These are phyloP conservation scores for Coniochaeta pulveracea DNA, from an alignment of 2,329 filamentous ascomycete genomes.

Conservation along the genomic window DNA sequence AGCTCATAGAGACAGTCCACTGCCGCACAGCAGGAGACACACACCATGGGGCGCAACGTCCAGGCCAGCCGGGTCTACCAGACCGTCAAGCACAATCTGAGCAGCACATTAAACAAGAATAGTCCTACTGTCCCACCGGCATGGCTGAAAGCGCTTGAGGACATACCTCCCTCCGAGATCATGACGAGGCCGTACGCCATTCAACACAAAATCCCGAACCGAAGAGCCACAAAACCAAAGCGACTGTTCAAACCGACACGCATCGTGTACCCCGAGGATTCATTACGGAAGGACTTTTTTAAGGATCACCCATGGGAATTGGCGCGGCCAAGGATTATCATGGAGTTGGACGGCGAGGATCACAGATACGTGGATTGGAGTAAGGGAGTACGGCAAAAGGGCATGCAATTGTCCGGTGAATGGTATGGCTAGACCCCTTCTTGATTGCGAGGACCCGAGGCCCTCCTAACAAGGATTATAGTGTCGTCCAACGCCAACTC, in stretches of 20 bases:
- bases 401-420: constrained; percentile 72
- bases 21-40: no score
- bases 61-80: no score
- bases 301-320: constrained; percentile 96
- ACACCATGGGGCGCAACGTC: no score
- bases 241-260: constrained; percentile 70
- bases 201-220: constrained; percentile 26
- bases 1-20: no score
- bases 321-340: constrained; percentile 71
- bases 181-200: constrained; percentile 40
- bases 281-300: constrained; percentile 72
- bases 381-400: constrained; percentile 58
- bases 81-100: no score
- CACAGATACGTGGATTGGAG: constrained; percentile 70
- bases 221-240: constrained; percentile 53
- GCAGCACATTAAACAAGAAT: no score
- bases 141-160: constrained; percentile 40
- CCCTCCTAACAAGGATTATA: constrained; percentile 22
- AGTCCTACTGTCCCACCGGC: no score
- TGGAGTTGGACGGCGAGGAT: constrained; percentile 82
- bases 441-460: no score
- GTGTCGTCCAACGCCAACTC: constrained; percentile 84
- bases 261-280: constrained; percentile 75
- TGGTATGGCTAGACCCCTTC: no score
- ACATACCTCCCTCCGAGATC: constrained; percentile 46